Base-by-base conservation (phyloP, 2,329 filamentous ascomycete genomes). In the Sphaerulina musiva region DNA sequence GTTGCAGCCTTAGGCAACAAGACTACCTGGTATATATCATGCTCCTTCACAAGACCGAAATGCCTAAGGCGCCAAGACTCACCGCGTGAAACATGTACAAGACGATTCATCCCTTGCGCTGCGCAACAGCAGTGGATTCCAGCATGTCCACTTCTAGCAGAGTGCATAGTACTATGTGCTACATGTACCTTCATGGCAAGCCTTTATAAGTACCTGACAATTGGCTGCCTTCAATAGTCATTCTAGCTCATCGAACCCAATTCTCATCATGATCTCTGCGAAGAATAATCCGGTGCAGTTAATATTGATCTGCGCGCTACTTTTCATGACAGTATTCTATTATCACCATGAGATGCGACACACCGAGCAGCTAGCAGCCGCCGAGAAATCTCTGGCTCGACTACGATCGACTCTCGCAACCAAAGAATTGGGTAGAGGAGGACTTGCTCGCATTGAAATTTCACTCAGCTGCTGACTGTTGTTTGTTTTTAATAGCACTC, bases 401-500 rank as follows among this genome's bases (percentile, higher is more conserved):
- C 32, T 51, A 17, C 8, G n/a, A 17, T 2, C 32, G 34, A n/a
- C 42, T 10, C 26, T 44, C 9, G 42, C 17, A 23, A 42, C 20
- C 17, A 23, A 42, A 12, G 42, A 44, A 10, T 20, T 26, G 42
- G 17, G 40, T 42, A 42, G 20, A 20, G 2, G 20, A 20, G 20
- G 2, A 20, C 20, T 9, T 14, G 4, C 1, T 23, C 40, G 11
- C 40, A 38, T 20, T 50, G 23, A 7, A 45, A 6, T 14, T 4
- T 43, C 48, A 34, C 39, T 11, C 39, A 54, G 17, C 48, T 56
- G 40, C n/a, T 26, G 48, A 56, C 26, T 51, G 53, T 14, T 10
- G 12, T 12, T 20, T 2, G 20, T 20, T 20, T 20, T 2, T 3
- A 20, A 20, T 4, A 55, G 58, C 29, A 56, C 57, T 34, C 9